These are phyloP conservation scores for Amylocarpus encephaloides DNA, from an alignment of 2,329 filamentous ascomycete genomes.

Conservation along the genomic window DNA sequence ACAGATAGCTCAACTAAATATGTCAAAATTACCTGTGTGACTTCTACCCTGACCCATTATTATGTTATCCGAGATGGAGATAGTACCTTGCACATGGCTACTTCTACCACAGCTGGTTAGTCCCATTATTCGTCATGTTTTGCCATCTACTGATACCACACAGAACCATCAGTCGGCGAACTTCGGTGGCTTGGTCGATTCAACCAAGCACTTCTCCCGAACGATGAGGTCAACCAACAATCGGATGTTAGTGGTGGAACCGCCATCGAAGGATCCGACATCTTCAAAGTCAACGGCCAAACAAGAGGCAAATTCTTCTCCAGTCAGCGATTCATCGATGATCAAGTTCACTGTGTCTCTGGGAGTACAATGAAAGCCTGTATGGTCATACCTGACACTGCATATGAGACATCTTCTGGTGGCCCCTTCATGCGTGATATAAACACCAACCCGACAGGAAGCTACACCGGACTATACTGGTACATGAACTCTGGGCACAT, in stretches of 20 bases:
- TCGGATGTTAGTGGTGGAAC: slow-evolving; percentile 49
- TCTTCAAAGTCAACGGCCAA: slow-evolving; percentile 53
- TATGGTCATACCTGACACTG: slow-evolving; percentile 45
- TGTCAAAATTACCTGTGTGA: slow-evolving; percentile 56
- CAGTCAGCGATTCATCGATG: slow-evolving; percentile 63
- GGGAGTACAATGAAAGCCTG: slow-evolving; percentile 51
- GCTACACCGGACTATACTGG: slow-evolving; percentile 53
- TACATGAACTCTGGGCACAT: slow-evolving; percentile 57
- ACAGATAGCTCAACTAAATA: slow-evolving; percentile 31
- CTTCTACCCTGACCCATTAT: slow-evolving; percentile 57
- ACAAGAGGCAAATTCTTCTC: slow-evolving; percentile 67
- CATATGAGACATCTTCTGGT: slow-evolving; percentile 56
- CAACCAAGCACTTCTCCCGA: slow-evolving; percentile 42
- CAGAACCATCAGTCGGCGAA: slow-evolving; percentile 50
- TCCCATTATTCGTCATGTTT: neutral
- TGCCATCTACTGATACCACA: neutral
- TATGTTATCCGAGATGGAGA: slow-evolving; percentile 56
- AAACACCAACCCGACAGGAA: slow-evolving; percentile 54
- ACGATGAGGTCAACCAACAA: slow-evolving; percentile 46
- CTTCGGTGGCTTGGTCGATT: slow-evolving; percentile 59
- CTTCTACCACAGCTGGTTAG: slow-evolving; percentile 46
- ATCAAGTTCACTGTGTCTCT: slow-evolving; percentile 55
- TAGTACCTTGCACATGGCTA: slow-evolving; percentile 49
- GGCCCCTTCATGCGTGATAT: slow-evolving; percentile 55
- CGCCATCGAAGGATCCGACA: slow-evolving; percentile 52